These are phyloP conservation scores for Microbotryum lychnidis-dioicae DNA, from an alignment of 1,284 basidiomycete species.

Conservation along the genomic window DNA sequence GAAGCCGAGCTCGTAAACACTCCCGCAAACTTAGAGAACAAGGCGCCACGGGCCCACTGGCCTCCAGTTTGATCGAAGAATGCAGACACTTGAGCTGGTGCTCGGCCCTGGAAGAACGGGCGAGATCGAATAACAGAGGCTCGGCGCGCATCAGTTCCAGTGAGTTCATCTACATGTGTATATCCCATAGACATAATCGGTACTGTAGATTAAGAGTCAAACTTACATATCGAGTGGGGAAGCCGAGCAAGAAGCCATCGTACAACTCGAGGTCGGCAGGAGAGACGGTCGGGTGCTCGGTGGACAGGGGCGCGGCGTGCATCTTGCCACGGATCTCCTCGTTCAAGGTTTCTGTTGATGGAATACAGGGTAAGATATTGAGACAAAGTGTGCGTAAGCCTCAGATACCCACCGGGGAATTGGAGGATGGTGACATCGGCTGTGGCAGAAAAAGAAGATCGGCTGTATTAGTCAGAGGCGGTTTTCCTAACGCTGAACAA, in stretches of 20 bases:
- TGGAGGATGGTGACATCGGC: no score
- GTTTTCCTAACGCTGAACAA: no score
- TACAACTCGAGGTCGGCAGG: slow-evolving; percentile 56
- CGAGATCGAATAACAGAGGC: slow-evolving; percentile 22
- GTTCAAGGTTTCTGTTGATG: neutral
- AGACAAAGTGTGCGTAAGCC: slow-evolving; percentile 50
- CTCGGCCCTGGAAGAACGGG: slow-evolving; percentile 44
- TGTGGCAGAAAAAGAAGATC: no score
- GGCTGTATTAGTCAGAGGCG: no score
- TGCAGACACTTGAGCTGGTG: slow-evolving; percentile 43
- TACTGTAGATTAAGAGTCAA: no score
- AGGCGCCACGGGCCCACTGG: slow-evolving; percentile 60
- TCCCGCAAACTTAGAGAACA: slow-evolving; percentile 69
- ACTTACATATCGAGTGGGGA: slow-evolving; percentile 56
- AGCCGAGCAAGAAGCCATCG: slow-evolving; percentile 52
- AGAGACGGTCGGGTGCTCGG: slow-evolving; percentile 62
- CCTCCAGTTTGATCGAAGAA: slow-evolving; percentile 66
- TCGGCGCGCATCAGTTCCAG: no score
- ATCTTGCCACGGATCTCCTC: slow-evolving; percentile 67
- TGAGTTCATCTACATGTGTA: no score
- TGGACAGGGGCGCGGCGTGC: slow-evolving; percentile 56
- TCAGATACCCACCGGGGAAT: no score
- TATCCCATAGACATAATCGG: no score
- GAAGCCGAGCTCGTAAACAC: slow-evolving; percentile 47
- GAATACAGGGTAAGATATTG: neutral